Base-by-base conservation (phyloP, 495 filamentous ascomycete genomes). In the Thozetella sp. region DNA sequence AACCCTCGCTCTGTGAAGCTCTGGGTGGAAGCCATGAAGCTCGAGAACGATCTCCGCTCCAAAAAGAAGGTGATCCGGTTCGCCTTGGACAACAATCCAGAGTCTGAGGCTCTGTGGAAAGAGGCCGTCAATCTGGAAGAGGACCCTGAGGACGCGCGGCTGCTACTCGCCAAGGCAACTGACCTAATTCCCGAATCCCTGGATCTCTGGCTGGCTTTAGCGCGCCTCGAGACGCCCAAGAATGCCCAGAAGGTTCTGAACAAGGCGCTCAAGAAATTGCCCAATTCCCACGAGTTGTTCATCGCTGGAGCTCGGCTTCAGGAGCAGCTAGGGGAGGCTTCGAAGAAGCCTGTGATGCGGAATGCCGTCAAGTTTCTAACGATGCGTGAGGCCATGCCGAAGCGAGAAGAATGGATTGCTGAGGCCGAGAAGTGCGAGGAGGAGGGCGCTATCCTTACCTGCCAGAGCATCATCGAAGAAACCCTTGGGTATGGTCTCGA, bases 121-220 rank as follows among this genome's bases (percentile, higher is more conserved):
- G 91, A 95, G 67, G 88, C 93, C n/a, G 93, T 98, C 46, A 98
- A 98, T 62, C 77, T 97, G 43, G 94, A 97, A 67, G 93, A 97
- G 57, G 89, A 95, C 63, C 86, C 90, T 0, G 88, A 87, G 6
- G 92, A 97, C 76, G 95, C 94, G 9, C 83, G 87, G 59, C 77
- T 98, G 26, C 82, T 99, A 40, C 83, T 98, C 20, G 92, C 92
- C 11, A 96, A 96, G 75, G 96, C 95, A 2, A 93, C 92, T 9
- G 93, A 98, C 59, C 90, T 97, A 58, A 94, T 99, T 58, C 94
- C 93, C 0, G 77, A 93, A 13, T 96, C 93, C 1, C 88, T 97
- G 27, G 95, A 99, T 67, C 80, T 99, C 3, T 98, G 95, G 95
- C 80, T 99, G 27, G 93, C 93, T 1, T 83, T 98, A 52, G 93